A percentile compares a stretch with the other conserved stretches of the same genome.
Conservation (phyloP, 495 filamentous ascomycete genomes). For the Penicillium antarcticum region DNA sequence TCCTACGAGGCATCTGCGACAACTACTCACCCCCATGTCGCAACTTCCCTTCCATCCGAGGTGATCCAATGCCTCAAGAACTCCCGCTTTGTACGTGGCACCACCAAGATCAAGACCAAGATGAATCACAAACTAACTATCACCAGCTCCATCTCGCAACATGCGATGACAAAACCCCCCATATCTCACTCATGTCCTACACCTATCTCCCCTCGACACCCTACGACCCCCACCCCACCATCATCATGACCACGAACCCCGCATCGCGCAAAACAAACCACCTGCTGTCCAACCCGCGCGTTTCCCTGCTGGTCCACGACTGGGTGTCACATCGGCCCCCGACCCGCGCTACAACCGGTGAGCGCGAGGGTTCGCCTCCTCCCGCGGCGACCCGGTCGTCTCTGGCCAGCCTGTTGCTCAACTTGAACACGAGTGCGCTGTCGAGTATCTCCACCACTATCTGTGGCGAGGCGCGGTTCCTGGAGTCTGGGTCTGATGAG, state of each 20-base stretch:
- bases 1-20: conserved; percentile 73
- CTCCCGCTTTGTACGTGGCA: conserved; percentile 77
- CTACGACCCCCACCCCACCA: conserved; percentile 66
- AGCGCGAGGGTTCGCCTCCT: conserved; percentile 59
- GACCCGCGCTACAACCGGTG: conserved; percentile 56
- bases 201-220: conserved; percentile 89
- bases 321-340: conserved; percentile 95
- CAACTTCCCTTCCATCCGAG: conserved; percentile 69
- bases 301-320: conserved; percentile 94
- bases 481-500: conserved; percentile 69
- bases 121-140: neutral
- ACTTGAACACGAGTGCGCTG: conserved; percentile 83
- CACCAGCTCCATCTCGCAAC: conserved; percentile 90
- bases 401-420: conserved; percentile 77
- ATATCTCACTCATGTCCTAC: conserved; percentile 98
- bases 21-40: conserved; percentile 65
- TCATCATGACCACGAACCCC: conserved; percentile 92
- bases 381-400: conserved; percentile 63
- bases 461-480: conserved; percentile 73
- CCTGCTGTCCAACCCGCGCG: conserved; percentile 80
- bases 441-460: conserved; percentile 92
- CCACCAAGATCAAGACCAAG: neutral
- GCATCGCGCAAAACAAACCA: conserved; percentile 87
- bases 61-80: conserved; percentile 90
- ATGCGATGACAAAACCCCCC: conserved; percentile 74